Evolutionary conservation across 805 yeast species (phyloP).

Genomic region (Ogataea degrootiae): DNA sequence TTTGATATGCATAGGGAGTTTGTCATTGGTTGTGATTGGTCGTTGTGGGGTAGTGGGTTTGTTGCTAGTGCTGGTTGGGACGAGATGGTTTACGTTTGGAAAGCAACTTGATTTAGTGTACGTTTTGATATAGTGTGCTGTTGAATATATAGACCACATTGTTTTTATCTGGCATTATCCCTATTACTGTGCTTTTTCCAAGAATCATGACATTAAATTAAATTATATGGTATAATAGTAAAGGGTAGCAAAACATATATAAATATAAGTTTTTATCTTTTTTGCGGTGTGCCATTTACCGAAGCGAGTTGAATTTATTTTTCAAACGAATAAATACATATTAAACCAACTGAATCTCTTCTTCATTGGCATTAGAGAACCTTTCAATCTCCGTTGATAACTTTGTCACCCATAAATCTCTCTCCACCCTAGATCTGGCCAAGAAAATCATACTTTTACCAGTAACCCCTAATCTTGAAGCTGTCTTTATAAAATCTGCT

Average conservation of each 20-base stretch:
- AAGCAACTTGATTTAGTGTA: slow-evolving; percentile 37
- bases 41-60: slow-evolving; percentile 96
- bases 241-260: not conserved
- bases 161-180: not conserved
- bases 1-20: slow-evolving; percentile 80
- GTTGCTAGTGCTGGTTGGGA: slow-evolving; percentile 96
- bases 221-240: not conserved
- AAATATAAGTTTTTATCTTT: not conserved
- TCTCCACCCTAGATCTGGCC: slow-evolving; percentile 76
- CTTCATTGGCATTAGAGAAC: slow-evolving; percentile 22
- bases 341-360: slow-evolving; percentile 17
- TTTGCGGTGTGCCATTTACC: too few relatives aligned
- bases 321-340: not conserved
- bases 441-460: slow-evolving; percentile 71
- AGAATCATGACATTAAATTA: not conserved
- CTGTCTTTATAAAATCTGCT: slow-evolving; percentile 37
- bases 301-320: too few relatives aligned
- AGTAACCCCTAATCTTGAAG: slow-evolving; percentile 55
- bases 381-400: slow-evolving; percentile 43
- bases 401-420: slow-evolving; percentile 73
- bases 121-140: not conserved
- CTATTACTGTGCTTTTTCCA: too few relatives aligned
- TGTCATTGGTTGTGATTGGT: slow-evolving; percentile 91
- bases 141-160: not conserved
- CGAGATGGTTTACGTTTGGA: slow-evolving; percentile 90